Evolutionary conservation across 1,284 basidiomycete species (phyloP), one percentile per base, ranked within the genome.

Genomic region (Athelia psychrophila): DNA sequence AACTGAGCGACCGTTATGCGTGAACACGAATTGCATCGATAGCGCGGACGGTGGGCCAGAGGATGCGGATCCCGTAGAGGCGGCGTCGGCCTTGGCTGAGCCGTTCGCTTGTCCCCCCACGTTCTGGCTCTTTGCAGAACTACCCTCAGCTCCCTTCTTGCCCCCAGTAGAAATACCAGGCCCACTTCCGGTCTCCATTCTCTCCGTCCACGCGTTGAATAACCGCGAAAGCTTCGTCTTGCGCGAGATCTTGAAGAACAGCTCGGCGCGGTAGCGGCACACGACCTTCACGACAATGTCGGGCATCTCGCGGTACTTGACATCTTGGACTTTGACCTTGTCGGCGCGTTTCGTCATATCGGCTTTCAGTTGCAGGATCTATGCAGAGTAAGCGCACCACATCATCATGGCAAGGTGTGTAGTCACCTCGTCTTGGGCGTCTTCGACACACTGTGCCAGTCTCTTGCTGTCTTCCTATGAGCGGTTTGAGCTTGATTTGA

Each of bases 241-340:
- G 64, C 90, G 84, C 25, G 86, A 88, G 60, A 93, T 90, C 69
- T 91, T 92, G 79, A 93, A 93, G 74, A 88, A 91, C 38, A 93
- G 76, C 64, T 93, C 90, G 2, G 88, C 88, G 44, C 90, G 86
- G 66, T 92, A 92, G 59, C 87, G 85, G 70, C 90, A 92, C 45
- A 88, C 76, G 58, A 93, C 88, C 66, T 91, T 90, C 68, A 92
- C 81, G 48, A 91, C 84, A 54, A 92, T 89, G 64, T 92, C 88
- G 20, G 88, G 86, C 76, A 80, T 82, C 66, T 90, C 86, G 52
- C 85, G 82, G 62, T 81, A 88, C 66, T 89, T 89, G 56, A 78
- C 73, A 60, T 91, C 87, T 61, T 88, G 88, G 40, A 82, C 69
- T 65, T 83, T 87, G 33, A 82, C 86, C 62, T 81, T 86, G 64